Percentiles rank a stretch among this genome's conserved stretches.
Evolutionary conservation across 495 filamentous ascomycete genomes (phyloP).

Genomic region (Penicillium crystallinum): DNA sequence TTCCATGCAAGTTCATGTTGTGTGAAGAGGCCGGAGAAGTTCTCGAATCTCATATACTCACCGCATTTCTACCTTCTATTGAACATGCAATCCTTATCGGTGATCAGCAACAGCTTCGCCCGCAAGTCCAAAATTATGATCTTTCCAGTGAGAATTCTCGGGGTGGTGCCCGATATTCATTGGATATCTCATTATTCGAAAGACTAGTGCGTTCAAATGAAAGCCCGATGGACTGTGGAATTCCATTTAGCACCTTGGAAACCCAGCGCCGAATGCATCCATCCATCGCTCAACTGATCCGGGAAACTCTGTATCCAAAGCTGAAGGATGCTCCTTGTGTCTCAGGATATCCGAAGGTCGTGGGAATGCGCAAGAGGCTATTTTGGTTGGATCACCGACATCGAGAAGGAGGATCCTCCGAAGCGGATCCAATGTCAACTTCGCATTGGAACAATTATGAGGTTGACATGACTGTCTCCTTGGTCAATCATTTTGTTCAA

Average conservation of each 20-base stretch:
- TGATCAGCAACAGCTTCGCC: constrained; percentile 69
- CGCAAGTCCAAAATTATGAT: constrained; percentile 61
- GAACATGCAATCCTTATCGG: constrained; percentile 75
- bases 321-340: constrained; percentile 56
- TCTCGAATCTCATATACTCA: constrained; percentile 64
- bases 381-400: constrained; percentile 71
- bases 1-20: constrained; percentile 63
- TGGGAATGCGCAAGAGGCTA: constrained; percentile 58
- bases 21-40: constrained; percentile 80
- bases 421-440: constrained; percentile 39
- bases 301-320: constrained; percentile 58
- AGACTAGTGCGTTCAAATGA: constrained; percentile 46
- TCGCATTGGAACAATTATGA: constrained; percentile 68
- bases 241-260: constrained; percentile 56
- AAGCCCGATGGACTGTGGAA: constrained; percentile 7
- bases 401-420: constrained; percentile 45
- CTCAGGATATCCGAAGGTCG: constrained; percentile 50
- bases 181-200: constrained; percentile 69
- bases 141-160: constrained; percentile 52
- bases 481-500: constrained; percentile 67
- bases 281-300: constrained; percentile 54
- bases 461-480: constrained; percentile 55
- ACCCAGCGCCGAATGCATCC: constrained; percentile 78
- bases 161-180: constrained; percentile 48
- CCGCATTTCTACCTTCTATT: constrained; percentile 61